phyloP scores from a whole-genome alignment of 352 stramenopile genomes.

The Plasmopara viticola region DNA sequence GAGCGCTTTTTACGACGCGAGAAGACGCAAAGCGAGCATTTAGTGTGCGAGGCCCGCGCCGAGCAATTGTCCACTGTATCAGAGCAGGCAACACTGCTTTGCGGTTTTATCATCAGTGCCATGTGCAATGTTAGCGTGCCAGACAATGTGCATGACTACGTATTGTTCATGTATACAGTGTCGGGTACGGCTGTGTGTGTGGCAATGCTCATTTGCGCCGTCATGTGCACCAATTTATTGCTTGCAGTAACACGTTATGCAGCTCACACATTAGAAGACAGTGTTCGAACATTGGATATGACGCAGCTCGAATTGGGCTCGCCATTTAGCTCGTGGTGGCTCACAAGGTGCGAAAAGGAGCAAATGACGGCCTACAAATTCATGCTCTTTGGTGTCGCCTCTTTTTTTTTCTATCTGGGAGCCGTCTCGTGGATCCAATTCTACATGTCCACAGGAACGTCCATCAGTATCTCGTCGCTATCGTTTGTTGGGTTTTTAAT shows the following conservation, averaged over 20 bases:
- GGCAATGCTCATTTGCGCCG: constrained; percentile 44
- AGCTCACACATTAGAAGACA: constrained; percentile 43
- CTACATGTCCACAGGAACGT: constrained; percentile 35
- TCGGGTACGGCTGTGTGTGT: constrained; percentile 48
- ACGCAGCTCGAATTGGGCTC: constrained; percentile 42
- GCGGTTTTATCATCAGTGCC: constrained; percentile 60
- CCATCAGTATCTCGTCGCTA: constrained; percentile 40
- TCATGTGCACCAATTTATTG: constrained; percentile 66
- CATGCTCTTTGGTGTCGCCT: constrained; percentile 51
- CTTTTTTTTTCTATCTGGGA: constrained; percentile 70
- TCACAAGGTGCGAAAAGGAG: constrained; percentile 57
- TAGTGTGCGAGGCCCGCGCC: constrained; percentile 52
- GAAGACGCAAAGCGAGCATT: constrained; percentile 60
- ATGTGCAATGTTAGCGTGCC: constrained; percentile 60
- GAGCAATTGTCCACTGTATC: constrained; percentile 68
- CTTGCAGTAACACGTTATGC: constrained; percentile 65
- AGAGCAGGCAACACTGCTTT: constrained; percentile 59
- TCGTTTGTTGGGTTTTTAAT: constrained; percentile 40
- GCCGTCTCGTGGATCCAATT: constrained; percentile 70
- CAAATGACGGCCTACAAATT: constrained; percentile 70
- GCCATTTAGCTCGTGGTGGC: constrained; percentile 65
- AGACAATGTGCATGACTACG: constrained; percentile 12
- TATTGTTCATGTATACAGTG: constrained; percentile 46
- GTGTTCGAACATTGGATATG: constrained; percentile 41
- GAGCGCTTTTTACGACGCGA: constrained; percentile 56